Base-by-base conservation (phyloP, 225 moss, liverwort and hornwort genomes). In the Asterella californica region DNA sequence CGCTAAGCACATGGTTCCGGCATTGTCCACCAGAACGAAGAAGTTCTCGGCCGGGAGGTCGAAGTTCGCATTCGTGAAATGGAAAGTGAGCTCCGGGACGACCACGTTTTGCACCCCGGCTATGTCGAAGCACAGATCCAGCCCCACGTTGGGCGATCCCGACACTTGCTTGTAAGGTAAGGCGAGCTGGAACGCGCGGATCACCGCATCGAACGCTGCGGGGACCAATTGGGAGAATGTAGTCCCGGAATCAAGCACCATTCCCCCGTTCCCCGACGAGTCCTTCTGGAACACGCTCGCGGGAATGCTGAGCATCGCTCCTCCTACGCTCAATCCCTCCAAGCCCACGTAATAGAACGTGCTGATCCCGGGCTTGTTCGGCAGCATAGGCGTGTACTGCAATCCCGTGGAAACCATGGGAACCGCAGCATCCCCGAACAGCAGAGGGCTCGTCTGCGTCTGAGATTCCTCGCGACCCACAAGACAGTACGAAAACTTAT, bases 121-220 rank as follows among this genome's bases (percentile, higher is more conserved):
- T 18, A 95, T 91, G 81, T 95, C 84, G 79, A 84, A 95, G 82
- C 95, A 95, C 10, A 95, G 80, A 49, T 93, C 93, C 54, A 95
- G 82, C 0, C 93, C 95, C n/a, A 84, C 54, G 15, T 78, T 89
- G 0, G 88, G 75, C 17, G 91, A 86, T 1, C 93, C 95, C 30
- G 89, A 86, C 9, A 82, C 79, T 52, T 83, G n/a, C 0, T 88
- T 89, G 25, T 93, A 95, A 0, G 76, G 9, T 1, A 95, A 15
- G 30, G 81, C 74, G 4, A 82, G 42, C 60, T 90, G 90, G 69
- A 91, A 93, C 0, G 91, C 89, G 55, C 82, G 76, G 12, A 85
- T 6, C 25, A 95, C 86, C 11, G 92, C 89, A n/a, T 79, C 83
- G 69, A 89, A 96, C 0, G 96, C 96, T 50, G 87, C 75, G 34